phyloP scores from a whole-genome alignment of 2,329 filamentous ascomycete genomes.

The Incumbomyces delicatus region DNA sequence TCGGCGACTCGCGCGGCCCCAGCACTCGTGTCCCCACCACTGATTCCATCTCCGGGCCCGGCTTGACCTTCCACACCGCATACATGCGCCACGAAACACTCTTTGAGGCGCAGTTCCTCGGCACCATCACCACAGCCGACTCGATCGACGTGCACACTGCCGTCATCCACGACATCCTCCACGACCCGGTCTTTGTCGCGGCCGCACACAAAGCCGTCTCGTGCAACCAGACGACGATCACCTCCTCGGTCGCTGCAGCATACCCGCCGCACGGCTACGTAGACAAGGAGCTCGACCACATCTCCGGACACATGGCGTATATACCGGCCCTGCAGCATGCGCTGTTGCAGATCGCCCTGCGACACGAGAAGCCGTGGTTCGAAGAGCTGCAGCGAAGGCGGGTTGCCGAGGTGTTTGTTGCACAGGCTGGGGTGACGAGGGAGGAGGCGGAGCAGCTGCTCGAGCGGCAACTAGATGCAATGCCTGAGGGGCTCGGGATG shows the following conservation, averaged over 20 bases:
- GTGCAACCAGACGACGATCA: neutral
- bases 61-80: neutral
- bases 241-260: neutral
- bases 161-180: neutral
- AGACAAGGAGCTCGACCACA: neutral
- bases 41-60: neutral
- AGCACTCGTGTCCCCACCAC: neutral
- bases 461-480: neutral
- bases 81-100: conserved; percentile 3
- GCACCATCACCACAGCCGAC: conserved; percentile 1
- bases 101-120: conserved; percentile 1
- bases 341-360: neutral
- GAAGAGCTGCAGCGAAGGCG: conserved; percentile 4
- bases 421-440: neutral
- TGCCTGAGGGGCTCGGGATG: conserved; percentile 3
- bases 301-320: neutral
- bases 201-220: conserved; percentile 1
- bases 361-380: conserved; percentile 2
- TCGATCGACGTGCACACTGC: conserved; percentile 7
- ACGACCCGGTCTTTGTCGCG: neutral
- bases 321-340: neutral
- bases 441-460: conserved; percentile 4
- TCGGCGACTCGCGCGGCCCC: neutral
- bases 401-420: neutral
- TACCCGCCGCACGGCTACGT: neutral